Evolutionary conservation across 306 rosid genomes (phyloP).

Genomic region (Castanospermum australe): DNA sequence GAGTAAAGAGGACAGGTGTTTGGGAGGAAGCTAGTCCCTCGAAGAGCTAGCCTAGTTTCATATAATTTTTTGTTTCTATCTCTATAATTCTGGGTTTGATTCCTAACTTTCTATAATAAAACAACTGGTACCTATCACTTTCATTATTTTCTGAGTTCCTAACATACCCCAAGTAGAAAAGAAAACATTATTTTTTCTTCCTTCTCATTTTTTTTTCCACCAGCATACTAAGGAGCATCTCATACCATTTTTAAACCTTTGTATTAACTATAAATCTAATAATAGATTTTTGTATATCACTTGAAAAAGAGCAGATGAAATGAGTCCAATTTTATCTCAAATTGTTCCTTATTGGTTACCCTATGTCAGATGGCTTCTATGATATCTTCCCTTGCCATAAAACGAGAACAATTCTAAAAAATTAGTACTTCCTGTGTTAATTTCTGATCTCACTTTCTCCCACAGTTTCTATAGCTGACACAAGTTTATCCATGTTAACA

Average conservation of each 20-base stretch:
- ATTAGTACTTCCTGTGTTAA: background rate
- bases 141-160: too few species aligned
- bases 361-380: background rate
- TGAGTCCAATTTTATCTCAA: background rate
- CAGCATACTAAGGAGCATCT: background rate
- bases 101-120: too few species aligned
- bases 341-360: background rate
- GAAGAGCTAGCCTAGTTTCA: too few species aligned
- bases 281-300: background rate
- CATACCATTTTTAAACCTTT: conserved; percentile 10
- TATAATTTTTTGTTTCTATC: too few species aligned
- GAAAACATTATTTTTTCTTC: background rate
- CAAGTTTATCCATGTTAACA: background rate
- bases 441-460: background rate
- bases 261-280: background rate
- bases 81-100: too few species aligned
- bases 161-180: background rate
- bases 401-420: background rate
- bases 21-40: too few species aligned
- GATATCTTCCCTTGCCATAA: background rate
- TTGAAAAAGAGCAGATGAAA: background rate
- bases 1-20: too few species aligned
- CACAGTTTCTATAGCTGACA: background rate
- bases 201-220: background rate
- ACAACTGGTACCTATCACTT: too few species aligned